Base-by-base conservation (phyloP, 192 early-diverging fungal species). In the Backusella tuberculispora region DNA sequence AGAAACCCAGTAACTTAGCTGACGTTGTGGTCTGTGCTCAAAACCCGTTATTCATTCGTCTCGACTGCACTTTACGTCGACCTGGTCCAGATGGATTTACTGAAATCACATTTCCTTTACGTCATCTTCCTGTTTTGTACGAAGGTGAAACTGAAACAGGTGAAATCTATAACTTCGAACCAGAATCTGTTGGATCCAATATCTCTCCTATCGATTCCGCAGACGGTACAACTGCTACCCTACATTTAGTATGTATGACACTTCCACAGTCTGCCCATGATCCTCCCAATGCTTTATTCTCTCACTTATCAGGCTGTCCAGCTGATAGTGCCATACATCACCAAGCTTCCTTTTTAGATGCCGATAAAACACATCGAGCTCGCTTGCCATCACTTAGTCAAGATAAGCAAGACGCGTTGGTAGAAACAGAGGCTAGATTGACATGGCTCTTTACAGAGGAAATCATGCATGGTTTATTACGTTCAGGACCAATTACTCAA, bases 371-470 rank as follows among this genome's bases (percentile, higher is more conserved):
- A 21, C 73, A 74, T 48, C 78, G 75, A 9, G 80, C 77, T 12
- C 71, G 71, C 29, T 75, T 86, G 4, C 71, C 77, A 42, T 80
- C 72, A 8, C 75, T 74, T 48, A 78, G 43, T 9, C 47, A 26
- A 14, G 85, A 84, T 44, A 91, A 92, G 71, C 74, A 83, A 47
- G 87, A 88, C 40, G 91, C 90, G 0, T 75, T 94, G 15, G 73
- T 80, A 0, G 86, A 90, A 69, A 89, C 88, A 1, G 84, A 85
- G 63, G 74, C 82, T 2, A 78, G 87, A 41, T 74, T 95, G 14
- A 85, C 89, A 19, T 84, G 81, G 83, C 67, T 93, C 0, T 82
- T 93, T n/a, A 89, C 90, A 45, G 90, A 95, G 64, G 92, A 95
- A 78, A 85, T 95, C 21, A 89, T 95, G 85, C 88, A 91, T 76